These are phyloP conservation scores for Rostrohypoxylon terebratum DNA, from an alignment of 495 filamentous ascomycete species.

Conservation along the genomic window DNA sequence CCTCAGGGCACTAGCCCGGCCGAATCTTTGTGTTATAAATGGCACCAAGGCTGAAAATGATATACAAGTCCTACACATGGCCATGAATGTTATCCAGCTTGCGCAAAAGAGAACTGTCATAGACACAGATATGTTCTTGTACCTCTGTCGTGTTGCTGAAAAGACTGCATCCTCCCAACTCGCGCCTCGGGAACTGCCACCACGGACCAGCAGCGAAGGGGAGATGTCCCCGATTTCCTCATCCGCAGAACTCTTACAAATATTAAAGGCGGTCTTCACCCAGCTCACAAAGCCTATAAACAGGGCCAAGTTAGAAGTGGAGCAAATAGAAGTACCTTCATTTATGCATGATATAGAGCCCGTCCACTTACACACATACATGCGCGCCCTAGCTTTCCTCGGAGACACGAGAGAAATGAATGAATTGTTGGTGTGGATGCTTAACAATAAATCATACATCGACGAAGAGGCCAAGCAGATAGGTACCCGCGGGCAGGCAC, in stretches of 20 bases:
- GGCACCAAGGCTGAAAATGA: slow-evolving; percentile 37
- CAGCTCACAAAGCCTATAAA: slow-evolving; percentile 17
- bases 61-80: slow-evolving; percentile 33
- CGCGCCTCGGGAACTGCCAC: not conserved
- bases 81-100: slow-evolving; percentile 29
- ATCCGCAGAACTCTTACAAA: slow-evolving; percentile 5
- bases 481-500: slow-evolving; percentile 41
- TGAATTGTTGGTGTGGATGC: slow-evolving; percentile 54
- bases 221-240: slow-evolving; percentile 14
- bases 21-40: slow-evolving; percentile 39
- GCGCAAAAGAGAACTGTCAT: slow-evolving; percentile 27
- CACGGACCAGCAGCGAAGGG: not conserved
- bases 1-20: slow-evolving; percentile 44
- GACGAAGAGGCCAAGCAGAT: slow-evolving; percentile 51
- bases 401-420: slow-evolving; percentile 53
- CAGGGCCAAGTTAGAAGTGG: not conserved
- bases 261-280: slow-evolving; percentile 32
- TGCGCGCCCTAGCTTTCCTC: slow-evolving; percentile 53
- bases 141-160: slow-evolving; percentile 41
- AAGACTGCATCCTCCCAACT: slow-evolving; percentile 40
- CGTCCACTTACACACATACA: slow-evolving; percentile 52
- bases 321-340: slow-evolving; percentile 1
- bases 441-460: slow-evolving; percentile 41
- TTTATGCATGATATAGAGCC: slow-evolving; percentile 46
- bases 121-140: slow-evolving; percentile 43